Evolutionary conservation across 2,329 filamentous ascomycete species (phyloP).

Genomic region (Monilinia fructigena): DNA sequence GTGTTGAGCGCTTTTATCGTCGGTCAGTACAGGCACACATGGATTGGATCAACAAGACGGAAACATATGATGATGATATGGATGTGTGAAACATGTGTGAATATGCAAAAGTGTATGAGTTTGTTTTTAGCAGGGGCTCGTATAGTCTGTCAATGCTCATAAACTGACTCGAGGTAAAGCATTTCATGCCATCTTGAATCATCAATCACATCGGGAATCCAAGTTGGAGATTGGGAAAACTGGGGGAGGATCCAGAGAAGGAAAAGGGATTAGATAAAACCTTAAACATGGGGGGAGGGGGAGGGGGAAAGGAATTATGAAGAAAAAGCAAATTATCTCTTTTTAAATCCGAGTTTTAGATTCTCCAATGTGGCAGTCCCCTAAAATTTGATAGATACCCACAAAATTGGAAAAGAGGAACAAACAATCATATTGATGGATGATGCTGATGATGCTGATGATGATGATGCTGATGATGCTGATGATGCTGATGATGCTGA

Average conservation of each 20-base stretch:
- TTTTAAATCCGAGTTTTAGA: too few species aligned
- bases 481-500: neutral
- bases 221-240: neutral
- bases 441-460: neutral
- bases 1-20: slow-evolving; percentile 1
- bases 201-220: neutral
- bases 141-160: slow-evolving; percentile 11
- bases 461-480: neutral
- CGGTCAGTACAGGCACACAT: slow-evolving; percentile 3
- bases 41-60: neutral
- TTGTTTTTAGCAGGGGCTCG: neutral
- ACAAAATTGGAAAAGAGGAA: neutral
- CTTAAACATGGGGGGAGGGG: neutral
- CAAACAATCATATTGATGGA: too few species aligned
- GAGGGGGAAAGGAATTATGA: neutral
- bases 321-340: neutral
- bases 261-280: neutral
- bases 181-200: neutral
- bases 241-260: neutral
- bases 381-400: slow-evolving; percentile 9
- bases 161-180: slow-evolving; percentile 7
- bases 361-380: neutral
- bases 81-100: neutral
- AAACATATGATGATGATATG: neutral
- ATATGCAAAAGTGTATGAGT: neutral